Base-by-base conservation (phyloP, 2,329 filamentous ascomycete genomes). In the Plenodomus biglobosus region DNA sequence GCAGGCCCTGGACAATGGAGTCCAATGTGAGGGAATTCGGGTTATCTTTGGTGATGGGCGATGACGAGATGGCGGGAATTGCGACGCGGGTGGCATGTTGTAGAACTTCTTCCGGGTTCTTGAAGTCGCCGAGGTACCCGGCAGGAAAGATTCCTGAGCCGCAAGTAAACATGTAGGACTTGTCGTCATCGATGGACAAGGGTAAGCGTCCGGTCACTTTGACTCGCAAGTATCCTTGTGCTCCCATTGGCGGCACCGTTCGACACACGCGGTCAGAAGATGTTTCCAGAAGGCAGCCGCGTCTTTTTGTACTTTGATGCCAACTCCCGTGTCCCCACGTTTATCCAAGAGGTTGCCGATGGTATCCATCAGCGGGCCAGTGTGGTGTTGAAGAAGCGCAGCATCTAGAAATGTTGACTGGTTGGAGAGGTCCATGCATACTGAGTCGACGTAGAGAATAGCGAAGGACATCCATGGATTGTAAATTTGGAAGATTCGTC, bases 211-310 rank as follows among this genome's bases (percentile, higher is more conserved):
- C 35, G 7, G 11, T n/a, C 16, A 30, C 10, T 32, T 21, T 32
- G 27, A 53, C 22, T 43, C 49, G 53, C 74, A 76, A 3, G 51
- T 47, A 1, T 53, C 10, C 11, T 46, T 45, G 48, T 76, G 74
- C 19, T 59, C 53, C 73, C 72, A 76, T 7, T 50, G 50, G 7
- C 73, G 64, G 44, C 73, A 75, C n/a, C 74, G 69, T 56, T 64
- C 61, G 5, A 47, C 61, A 19, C 52, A 51, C 1, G 48, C 36
- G 1, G 55, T 52, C 1, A 61, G 38, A 13, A 55, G 24, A n/a
- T 56, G 46, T 22, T 53, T 61, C 59, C 53, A 64, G 10, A 53
- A 42, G 2, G 6, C 6, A 3, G 47, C 13, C 39, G 57, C 57
- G 2, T 38, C 38, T 7, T 61, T 54, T 13, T 56, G 43, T 15